Percentiles rank a stretch among this genome's conserved stretches.
phyloP scores from a whole-genome alignment of 495 filamentous ascomycete genomes.

The Penicillium flavigenum region DNA sequence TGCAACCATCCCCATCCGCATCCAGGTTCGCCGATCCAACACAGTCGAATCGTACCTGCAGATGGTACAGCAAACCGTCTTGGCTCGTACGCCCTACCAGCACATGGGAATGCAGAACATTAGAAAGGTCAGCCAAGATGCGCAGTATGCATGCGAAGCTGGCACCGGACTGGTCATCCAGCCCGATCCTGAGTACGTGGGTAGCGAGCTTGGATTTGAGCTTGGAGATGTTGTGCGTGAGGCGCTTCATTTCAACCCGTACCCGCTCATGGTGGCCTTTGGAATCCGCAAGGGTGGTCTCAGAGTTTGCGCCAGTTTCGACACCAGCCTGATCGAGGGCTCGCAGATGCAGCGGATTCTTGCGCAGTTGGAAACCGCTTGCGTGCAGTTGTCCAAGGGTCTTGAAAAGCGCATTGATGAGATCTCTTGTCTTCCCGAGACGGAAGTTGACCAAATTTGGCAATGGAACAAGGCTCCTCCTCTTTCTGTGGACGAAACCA shows the following conservation, averaged over 20 bases:
- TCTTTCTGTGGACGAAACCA: conserved; percentile 25
- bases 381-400: conserved; percentile 29
- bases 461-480: conserved; percentile 38
- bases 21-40: conserved; percentile 34
- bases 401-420: conserved; percentile 28
- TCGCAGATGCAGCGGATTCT: conserved; percentile 47
- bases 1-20: conserved; percentile 62
- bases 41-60: conserved; percentile 39
- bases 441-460: conserved; percentile 41
- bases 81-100: conserved; percentile 58
- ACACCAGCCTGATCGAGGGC: conserved; percentile 44
- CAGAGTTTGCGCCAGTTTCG: conserved; percentile 61
- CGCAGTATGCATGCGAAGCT: conserved; percentile 63
- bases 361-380: conserved; percentile 39
- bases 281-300: conserved; percentile 56
- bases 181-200: conserved; percentile 44
- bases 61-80: conserved; percentile 51
- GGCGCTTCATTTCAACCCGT: conserved; percentile 66
- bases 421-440: conserved; percentile 37
- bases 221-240: conserved; percentile 59
- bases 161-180: conserved; percentile 58
- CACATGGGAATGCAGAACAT: conserved; percentile 72
- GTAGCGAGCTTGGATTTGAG: conserved; percentile 50
- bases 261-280: conserved; percentile 64
- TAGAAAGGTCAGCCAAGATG: conserved; percentile 57